Evolutionary conservation across 2,329 filamentous ascomycete genomes (phyloP), one percentile per base, ranked within the genome.

Genomic region (Ophiostoma perfectum): DNA sequence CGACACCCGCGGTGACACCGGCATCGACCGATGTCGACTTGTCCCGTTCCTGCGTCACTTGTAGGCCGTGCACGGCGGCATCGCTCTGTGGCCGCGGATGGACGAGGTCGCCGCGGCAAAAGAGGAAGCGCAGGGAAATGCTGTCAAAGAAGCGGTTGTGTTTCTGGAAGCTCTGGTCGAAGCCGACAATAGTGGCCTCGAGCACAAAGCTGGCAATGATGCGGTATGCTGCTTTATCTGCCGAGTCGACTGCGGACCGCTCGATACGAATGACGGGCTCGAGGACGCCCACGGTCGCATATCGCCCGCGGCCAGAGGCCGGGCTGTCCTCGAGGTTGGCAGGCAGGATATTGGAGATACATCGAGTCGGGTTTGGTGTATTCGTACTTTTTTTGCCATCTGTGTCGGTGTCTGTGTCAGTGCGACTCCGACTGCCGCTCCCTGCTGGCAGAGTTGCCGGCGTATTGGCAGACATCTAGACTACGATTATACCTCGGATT

Each of bases 91-190:
- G 73, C 2, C 71, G 69, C 0, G 73, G 52, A 14, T 70, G 68
- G 39, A 74, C 66, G 12, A 70, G 64, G 52, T 74, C 71, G 39
- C 73, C 73, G 44, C 66, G 71, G 18, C 68, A 69, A 47, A 72
- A 73, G 41, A 74, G 70, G 14, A 73, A 72, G 11, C 72, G 73
- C 39, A 73, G 68, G 2, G 70, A 70, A 55, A 74, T 66, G 1
- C 73, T 71, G 63, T 73, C 73, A 60, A 74, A 74, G n/a, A 74
- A 73, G 7, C 73, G 70, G 62, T 72, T 71, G 66, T 74, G 67
- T 65, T 70, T 68, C 52, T 72, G 69, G 42, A 71, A 68, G 55
- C 71, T 64, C 62, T 71, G 67, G 12, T 70, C 70, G 14, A 70
- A 69, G 16, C 67, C 69, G 14, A 72, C 71, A 47, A 74, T 72